Base-by-base conservation (phyloP, 2,329 filamentous ascomycete genomes). In the Rutstroemia sydowiana region DNA sequence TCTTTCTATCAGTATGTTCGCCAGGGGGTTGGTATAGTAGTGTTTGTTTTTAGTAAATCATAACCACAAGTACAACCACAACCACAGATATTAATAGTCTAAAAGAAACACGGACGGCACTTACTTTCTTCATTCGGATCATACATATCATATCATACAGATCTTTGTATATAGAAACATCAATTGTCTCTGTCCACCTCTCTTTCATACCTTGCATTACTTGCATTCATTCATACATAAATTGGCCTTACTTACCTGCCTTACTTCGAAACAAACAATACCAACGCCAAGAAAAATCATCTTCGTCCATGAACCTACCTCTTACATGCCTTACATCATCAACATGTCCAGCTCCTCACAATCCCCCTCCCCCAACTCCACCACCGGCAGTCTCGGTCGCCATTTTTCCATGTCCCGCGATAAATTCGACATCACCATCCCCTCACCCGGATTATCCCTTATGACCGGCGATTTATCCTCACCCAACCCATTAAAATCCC, bases 401-500 rank as follows among this genome's bases (percentile, higher is more conserved):
- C 54, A 55, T 36, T 65, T 64, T 48, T 63, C 61, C 20, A 63
- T 65, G 44, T 61, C 61, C 23, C 55, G 58, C 52, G 64, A 65
- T 45, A 62, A 63, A 45, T 66, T 65, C 44, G 47, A 52, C 20
- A 59, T 64, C 40, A 59, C 62, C 10, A 56, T 65, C 20, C 57
- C 64, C 7, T 61, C 61, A 23, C 62, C 62, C 23, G 57, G 58
- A 31, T 54, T 63, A 5, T 58, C 61, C 16, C 40, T 65, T 7
- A 37, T 57, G 36, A 62, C 61, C 3, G 55, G 56, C 10, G 52
- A 43, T 43, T 39, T 61, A 16, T 55, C 45, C 10, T 63, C 62
- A 18, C 61, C 62, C 34, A 59, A 59, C 41, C 53, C 63, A 14
- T 67, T 80, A 48, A 81, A 79, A 61, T 80, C 78, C 16, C 76